Percentiles rank a stretch among this genome's conserved stretches.
Conservation (phyloP, 2,329 filamentous ascomycete genomes). For the Fusarium zealandicum region DNA sequence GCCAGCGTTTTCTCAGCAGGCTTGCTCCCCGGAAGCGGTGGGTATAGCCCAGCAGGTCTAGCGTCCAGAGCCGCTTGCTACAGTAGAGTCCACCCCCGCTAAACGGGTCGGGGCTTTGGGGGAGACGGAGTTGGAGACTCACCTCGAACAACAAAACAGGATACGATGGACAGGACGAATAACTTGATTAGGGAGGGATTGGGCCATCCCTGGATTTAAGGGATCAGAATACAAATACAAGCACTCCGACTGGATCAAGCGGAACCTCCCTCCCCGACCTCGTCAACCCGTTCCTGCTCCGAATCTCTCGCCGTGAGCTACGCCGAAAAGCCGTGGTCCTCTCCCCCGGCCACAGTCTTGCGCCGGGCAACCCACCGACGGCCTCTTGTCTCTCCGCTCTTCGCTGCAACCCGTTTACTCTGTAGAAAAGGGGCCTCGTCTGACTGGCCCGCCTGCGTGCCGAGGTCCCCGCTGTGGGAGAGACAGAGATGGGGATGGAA, state of each 20-base stretch:
- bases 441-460: constrained; percentile 20
- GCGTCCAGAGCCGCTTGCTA: constrained; percentile 7
- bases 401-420: constrained; percentile 6
- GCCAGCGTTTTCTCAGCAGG: constrained; percentile 41
- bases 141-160: not conserved
- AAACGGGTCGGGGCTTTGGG: constrained; percentile 13
- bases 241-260: not conserved
- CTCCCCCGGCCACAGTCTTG: constrained; percentile 16
- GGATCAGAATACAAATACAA: not conserved
- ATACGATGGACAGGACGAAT: not conserved
- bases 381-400: constrained; percentile 5
- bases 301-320: constrained; percentile 37
- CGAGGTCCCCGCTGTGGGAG: constrained; percentile 38
- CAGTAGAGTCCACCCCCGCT: constrained; percentile 30
- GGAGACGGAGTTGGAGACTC: constrained; percentile 11
- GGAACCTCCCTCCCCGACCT: not conserved
- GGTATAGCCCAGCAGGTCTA: no score
- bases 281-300: not conserved
- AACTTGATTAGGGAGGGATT: not conserved
- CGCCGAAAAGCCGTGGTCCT: constrained; percentile 35
- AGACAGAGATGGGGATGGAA: constrained; percentile 20
- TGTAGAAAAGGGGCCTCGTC: not conserved
- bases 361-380: constrained; percentile 38
- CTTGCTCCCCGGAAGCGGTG: constrained; percentile 35
- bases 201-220: not conserved